Base-by-base conservation (phyloP, 2,329 filamentous ascomycete genomes). In the Claviceps paspali region DNA sequence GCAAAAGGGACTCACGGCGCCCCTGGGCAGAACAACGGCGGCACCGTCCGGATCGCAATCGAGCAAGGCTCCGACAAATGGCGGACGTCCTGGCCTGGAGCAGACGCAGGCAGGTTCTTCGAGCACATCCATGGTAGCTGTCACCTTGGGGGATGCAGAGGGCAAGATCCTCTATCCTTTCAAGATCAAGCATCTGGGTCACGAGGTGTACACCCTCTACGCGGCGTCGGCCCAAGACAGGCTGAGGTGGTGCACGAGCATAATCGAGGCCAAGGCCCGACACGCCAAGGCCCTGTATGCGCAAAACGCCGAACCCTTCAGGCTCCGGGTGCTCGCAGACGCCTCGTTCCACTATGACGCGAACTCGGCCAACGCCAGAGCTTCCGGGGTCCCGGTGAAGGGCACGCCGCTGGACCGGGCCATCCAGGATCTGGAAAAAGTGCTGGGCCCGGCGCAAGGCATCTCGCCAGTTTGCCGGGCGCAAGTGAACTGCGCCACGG, bases 281-380 rank as follows among this genome's bases (percentile, higher is more conserved):
- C 87, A 98, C 54, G 91, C 91, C 17, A 80, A 85, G 36, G 83
- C 87, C 3, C 65, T 96, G 5, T 82, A 83, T 56, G 77, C 82
- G 4, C 91, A 98, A 52, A 93, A 96, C 52, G 88, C 91, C 0
- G 91, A 98, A 56, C 91, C 91, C 0, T 98, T 98, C 70, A 73
- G 84, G 35, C 64, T 98, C 6, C 78, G 85, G 17, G 86, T 98
- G 7, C 79, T 98, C 54, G 87, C 91, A 0, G 91, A 98, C 53
- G 80, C 82, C 30, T 83, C 87, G 0, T 98, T 98, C 56, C 78
- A 80, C 9, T 87, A 86, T 49, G 84, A 92, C 46, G 61, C 65
- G 4, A 54, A 70, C 38, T 69, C 73, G 3, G 62, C 67, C 33
- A 64, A 73, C 28, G 68, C 75, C 10, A 79, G 72, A 54, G 74